These are phyloP conservation scores for Plasmodium vivax DNA, from an alignment of 169 alveolate genomes.

Conservation along the genomic window DNA sequence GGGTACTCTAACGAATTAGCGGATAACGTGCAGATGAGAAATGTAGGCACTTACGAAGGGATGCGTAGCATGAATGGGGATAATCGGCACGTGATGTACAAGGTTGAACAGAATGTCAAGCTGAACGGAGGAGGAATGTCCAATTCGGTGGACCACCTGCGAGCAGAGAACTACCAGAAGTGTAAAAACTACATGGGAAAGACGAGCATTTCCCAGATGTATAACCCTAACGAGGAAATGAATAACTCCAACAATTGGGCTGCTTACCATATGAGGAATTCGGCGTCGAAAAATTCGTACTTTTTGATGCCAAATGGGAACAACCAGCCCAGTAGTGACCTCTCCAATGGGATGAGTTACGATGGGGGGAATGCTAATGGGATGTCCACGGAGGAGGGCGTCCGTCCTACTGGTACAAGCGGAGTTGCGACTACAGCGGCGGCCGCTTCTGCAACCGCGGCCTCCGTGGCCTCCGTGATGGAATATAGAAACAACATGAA, in stretches of 20 bases:
- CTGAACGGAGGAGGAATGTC: not conserved
- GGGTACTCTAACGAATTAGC: constrained; percentile 23
- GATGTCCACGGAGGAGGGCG: not conserved
- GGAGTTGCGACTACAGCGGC: not conserved
- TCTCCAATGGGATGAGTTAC: not conserved
- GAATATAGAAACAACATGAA: not conserved
- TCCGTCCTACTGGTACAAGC: not conserved
- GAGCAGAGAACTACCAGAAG: not conserved
- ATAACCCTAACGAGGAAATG: not conserved
- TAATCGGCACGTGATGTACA: not conserved
- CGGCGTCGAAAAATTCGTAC: not conserved
- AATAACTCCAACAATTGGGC: not conserved
- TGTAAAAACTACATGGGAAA: not conserved
- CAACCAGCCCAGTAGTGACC: not conserved
- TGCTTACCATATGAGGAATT: not conserved
- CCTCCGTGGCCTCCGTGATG: not conserved
- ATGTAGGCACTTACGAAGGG: constrained; percentile 5
- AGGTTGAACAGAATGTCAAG: not conserved
- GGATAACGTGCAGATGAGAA: not conserved
- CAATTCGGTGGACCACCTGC: not conserved
- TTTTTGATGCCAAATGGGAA: not conserved
- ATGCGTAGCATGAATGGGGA: not conserved
- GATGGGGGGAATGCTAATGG: not conserved
- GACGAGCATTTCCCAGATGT: not conserved
- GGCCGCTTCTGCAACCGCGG: not conserved